phyloP scores from a whole-genome alignment of 2,329 filamentous ascomycete species.

The Fusarium pilosicola region DNA sequence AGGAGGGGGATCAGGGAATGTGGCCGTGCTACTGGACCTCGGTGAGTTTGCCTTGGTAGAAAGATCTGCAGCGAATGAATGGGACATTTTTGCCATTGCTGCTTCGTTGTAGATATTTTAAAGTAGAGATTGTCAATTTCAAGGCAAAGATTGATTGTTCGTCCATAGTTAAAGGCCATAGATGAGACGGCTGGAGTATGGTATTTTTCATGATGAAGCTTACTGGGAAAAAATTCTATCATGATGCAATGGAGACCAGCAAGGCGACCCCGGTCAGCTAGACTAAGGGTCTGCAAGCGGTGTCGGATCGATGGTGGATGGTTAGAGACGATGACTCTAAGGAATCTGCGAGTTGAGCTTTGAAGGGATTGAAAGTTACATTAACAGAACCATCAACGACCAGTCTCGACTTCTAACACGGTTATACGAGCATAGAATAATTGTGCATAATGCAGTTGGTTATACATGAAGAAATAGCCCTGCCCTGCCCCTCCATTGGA shows the following conservation, averaged over 20 bases:
- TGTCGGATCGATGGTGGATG: neutral
- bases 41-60: neutral
- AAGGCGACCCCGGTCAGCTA: neutral
- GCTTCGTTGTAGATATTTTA: neutral
- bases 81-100: neutral
- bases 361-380: neutral
- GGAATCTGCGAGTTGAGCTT: neutral
- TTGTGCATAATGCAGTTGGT: neutral
- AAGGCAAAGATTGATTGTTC: neutral
- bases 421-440: neutral
- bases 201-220: neutral
- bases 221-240: neutral
- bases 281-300: neutral
- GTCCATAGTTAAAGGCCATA: neutral
- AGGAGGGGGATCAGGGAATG: neutral
- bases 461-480: neutral
- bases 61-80: neutral
- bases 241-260: neutral
- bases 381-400: neutral
- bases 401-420: neutral
- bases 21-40: neutral
- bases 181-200: neutral
- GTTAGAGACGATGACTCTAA: neutral
- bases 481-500: slow-evolving; percentile 31
- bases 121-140: neutral